Conservation (phyloP, 2,329 filamentous ascomycete genomes). For the Xylariaceae sp. region DNA sequence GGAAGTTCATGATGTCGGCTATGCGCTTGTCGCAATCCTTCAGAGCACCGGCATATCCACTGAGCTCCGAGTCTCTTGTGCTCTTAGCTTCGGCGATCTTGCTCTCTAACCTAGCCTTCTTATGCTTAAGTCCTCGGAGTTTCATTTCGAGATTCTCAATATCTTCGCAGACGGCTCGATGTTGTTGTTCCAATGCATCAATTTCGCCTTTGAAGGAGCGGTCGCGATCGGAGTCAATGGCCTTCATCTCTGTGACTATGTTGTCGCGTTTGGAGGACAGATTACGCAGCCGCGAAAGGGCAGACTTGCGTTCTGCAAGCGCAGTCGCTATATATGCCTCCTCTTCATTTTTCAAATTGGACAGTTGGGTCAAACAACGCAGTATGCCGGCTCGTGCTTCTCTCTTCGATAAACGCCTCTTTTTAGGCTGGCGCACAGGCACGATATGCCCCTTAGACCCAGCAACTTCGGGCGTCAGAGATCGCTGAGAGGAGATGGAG, state of each 20-base stretch:
- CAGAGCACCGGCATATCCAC: constrained; percentile 65
- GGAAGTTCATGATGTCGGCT: constrained; percentile 52
- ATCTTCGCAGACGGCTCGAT: constrained; percentile 52
- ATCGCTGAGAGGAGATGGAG: constrained; percentile 8
- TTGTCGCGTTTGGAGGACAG: constrained; percentile 48
- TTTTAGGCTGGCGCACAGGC: constrained; percentile 57
- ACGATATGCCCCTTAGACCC: constrained; percentile 37
- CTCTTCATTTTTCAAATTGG: constrained; percentile 65
- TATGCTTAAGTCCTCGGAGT: constrained; percentile 56
- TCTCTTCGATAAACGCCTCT: constrained; percentile 52
- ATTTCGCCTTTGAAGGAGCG: constrained; percentile 60
- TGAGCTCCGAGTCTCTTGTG: constrained; percentile 65
- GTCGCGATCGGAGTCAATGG: constrained; percentile 52
- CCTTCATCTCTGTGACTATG: constrained; percentile 48
- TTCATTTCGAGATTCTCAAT: constrained; percentile 64
- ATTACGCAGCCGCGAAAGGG: constrained; percentile 54
- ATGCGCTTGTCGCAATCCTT: constrained; percentile 63
- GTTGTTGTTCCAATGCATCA: constrained; percentile 53
- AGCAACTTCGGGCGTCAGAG: constrained; percentile 14
- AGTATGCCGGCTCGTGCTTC: constrained; percentile 63
- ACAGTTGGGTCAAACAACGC: constrained; percentile 59
- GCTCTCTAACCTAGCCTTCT: constrained; percentile 55
- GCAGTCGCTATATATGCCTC: constrained; percentile 56
- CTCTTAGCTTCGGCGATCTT: constrained; percentile 62
- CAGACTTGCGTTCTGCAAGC: constrained; percentile 52